These are phyloP conservation scores for Passiflora organensis DNA, from an alignment of 345 rosid genomes.

Conservation along the genomic window DNA sequence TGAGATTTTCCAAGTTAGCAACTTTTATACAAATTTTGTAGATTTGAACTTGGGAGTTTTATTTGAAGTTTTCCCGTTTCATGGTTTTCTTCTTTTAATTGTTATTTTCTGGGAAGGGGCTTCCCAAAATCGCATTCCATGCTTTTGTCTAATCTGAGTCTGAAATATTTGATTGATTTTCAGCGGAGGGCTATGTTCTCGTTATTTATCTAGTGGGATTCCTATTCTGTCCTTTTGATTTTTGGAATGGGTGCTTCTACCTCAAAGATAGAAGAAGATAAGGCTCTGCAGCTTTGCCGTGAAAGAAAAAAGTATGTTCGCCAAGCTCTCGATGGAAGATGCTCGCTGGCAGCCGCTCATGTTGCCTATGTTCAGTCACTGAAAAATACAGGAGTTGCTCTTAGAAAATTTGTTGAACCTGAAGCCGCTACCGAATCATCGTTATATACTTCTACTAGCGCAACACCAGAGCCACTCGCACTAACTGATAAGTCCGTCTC, in stretches of 20 bases:
- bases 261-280: conserved; percentile 77
- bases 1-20: no score
- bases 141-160: background rate
- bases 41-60: no score
- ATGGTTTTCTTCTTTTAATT: no score
- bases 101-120: background rate
- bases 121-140: background rate
- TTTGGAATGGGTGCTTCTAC: conserved; percentile 57
- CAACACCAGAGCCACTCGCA: conserved; percentile 69
- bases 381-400: conserved; percentile 63
- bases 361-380: conserved; percentile 64
- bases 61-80: no score
- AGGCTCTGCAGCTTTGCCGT: conserved; percentile 81
- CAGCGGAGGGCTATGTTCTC: conserved; percentile 24
- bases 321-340: conserved; percentile 94
- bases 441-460: conserved; percentile 66
- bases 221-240: background rate
- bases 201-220: conserved; percentile 2
- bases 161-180: conserved; percentile 11
- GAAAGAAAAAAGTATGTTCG: conserved; percentile 77
- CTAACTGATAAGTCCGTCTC: conserved; percentile 55
- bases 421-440: conserved; percentile 73
- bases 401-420: conserved; percentile 70
- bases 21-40: no score
- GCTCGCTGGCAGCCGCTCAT: conserved; percentile 77